Percentiles rank a stretch among this genome's conserved stretches.
These are phyloP conservation scores for Aspergillus melleus DNA, from an alignment of 2,329 filamentous ascomycete genomes.

Conservation along the genomic window DNA sequence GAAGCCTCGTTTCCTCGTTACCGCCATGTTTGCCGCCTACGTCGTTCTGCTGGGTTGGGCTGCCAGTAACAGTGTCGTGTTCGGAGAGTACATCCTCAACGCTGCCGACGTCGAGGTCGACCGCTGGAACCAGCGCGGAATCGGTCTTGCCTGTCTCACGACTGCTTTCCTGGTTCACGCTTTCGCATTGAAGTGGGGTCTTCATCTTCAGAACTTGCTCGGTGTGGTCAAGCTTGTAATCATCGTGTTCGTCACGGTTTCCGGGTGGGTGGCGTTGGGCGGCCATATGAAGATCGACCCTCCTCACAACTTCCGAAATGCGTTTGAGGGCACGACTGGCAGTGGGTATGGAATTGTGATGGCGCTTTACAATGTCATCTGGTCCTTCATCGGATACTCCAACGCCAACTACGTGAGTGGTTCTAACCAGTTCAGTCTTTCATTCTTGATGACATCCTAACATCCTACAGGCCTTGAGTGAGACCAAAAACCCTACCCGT, in stretches of 20 bases:
- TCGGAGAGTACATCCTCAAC: slow-evolving; percentile 54
- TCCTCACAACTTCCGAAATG: slow-evolving; percentile 39
- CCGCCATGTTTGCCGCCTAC: slow-evolving; percentile 55
- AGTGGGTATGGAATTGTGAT: slow-evolving; percentile 54
- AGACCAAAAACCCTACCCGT: slow-evolving; percentile 58
- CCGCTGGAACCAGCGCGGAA: slow-evolving; percentile 52
- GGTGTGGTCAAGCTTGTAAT: slow-evolving; percentile 53
- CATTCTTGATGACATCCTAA: slow-evolving; percentile 16
- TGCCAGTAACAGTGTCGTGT: slow-evolving; percentile 54
- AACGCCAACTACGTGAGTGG: slow-evolving; percentile 61
- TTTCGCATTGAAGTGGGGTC: slow-evolving; percentile 47
- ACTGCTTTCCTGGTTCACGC: slow-evolving; percentile 51
- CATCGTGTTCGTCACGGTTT: slow-evolving; percentile 48
- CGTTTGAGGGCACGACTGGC: slow-evolving; percentile 39
- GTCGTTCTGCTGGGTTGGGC: slow-evolving; percentile 54
- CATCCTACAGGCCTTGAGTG: slow-evolving; percentile 45
- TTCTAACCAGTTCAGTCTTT: neutral
- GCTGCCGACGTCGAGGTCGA: slow-evolving; percentile 43
- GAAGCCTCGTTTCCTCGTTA: slow-evolving; percentile 53
- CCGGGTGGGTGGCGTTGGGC: slow-evolving; percentile 42
- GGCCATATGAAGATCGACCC: slow-evolving; percentile 39
- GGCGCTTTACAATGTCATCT: slow-evolving; percentile 62
- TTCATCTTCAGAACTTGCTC: slow-evolving; percentile 51
- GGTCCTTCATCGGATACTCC: slow-evolving; percentile 60
- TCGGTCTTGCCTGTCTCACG: slow-evolving; percentile 51